These are phyloP conservation scores for Proliferodiscus dingleyae DNA, from an alignment of 2,329 filamentous ascomycete species.

Conservation along the genomic window DNA sequence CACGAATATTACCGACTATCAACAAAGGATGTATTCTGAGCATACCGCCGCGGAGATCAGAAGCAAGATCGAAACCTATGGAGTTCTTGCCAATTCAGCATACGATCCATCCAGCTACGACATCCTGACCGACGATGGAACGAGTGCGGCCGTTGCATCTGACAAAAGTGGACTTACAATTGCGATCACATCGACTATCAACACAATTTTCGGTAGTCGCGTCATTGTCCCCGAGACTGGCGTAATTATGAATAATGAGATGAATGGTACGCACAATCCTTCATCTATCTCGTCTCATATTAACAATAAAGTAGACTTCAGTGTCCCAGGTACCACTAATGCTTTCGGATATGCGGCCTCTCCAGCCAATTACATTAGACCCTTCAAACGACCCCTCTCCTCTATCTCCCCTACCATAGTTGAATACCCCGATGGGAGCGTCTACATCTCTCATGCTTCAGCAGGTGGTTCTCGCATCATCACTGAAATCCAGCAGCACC, in stretches of 20 bases:
- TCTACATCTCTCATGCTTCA: constrained; percentile 57
- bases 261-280: constrained; percentile 48
- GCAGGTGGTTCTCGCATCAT: constrained; percentile 65
- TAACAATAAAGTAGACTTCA: constrained; percentile 47
- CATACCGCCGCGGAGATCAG: constrained; percentile 49
- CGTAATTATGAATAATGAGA: constrained; percentile 62
- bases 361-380: constrained; percentile 59
- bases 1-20: constrained; percentile 52
- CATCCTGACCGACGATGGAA: constrained; percentile 45
- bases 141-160: constrained; percentile 47
- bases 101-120: constrained; percentile 60
- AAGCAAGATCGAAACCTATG: constrained; percentile 51
- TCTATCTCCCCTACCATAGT: constrained; percentile 62
- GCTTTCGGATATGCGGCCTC: constrained; percentile 61
- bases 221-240: constrained; percentile 62
- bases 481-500: constrained; percentile 59
- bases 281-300: neutral
- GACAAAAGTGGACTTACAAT: constrained; percentile 58
- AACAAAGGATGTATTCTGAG: constrained; percentile 48
- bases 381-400: constrained; percentile 60
- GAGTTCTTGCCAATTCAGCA: constrained; percentile 52
- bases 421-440: constrained; percentile 49
- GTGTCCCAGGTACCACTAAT: constrained; percentile 58
- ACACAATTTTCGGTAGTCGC: constrained; percentile 59
- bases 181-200: constrained; percentile 62